phyloP scores from a whole-genome alignment of 2,329 filamentous ascomycete species.

The Alternaria triticina region DNA sequence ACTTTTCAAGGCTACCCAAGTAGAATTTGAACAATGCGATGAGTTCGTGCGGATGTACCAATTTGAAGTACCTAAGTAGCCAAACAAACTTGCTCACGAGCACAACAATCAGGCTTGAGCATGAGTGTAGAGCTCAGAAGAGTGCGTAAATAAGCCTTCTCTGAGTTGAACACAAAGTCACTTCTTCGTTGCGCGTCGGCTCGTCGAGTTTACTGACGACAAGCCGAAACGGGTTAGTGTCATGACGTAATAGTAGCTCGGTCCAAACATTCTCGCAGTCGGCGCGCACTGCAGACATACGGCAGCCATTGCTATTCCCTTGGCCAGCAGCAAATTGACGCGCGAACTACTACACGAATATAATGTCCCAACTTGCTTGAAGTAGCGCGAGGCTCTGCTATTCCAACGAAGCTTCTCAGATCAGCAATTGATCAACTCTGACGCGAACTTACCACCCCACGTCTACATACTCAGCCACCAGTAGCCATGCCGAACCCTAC shows the following conservation, averaged over 20 bases:
- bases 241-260: not conserved
- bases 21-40: not conserved
- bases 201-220: not conserved
- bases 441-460: not conserved
- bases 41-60: not conserved
- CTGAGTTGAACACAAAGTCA: not conserved
- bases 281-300: not conserved
- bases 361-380: not conserved
- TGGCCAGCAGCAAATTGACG: not conserved
- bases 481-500: constrained; percentile 38
- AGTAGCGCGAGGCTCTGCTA: not conserved
- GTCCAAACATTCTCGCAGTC: not conserved
- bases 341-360: not conserved
- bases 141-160: not conserved
- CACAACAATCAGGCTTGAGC: not conserved
- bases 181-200: not conserved
- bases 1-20: not conserved
- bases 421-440: not conserved
- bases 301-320: not conserved
- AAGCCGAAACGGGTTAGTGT: not conserved
- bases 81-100: not conserved
- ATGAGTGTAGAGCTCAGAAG: not conserved
- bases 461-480: not conserved
- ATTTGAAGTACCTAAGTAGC: not conserved
- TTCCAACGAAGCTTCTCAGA: not conserved